Evolutionary conservation across 768 basidiomycete genomes (phyloP), one percentile per base, ranked within the genome.

Genomic region (Hirschioporus abietinus): DNA sequence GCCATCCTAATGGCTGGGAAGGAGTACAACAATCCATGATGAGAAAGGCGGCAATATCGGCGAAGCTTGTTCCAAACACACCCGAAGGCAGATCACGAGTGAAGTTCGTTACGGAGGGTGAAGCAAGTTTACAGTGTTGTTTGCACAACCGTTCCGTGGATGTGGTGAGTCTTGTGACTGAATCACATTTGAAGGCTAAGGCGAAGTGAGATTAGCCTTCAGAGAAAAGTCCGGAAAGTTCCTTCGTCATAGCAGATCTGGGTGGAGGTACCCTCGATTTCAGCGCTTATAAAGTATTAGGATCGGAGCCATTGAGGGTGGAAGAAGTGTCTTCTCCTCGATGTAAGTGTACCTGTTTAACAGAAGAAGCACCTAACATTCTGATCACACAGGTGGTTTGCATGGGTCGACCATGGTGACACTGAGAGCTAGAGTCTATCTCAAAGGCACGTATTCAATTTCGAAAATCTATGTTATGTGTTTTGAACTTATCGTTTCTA

Each of bases 1-100:
- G 82, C 0, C 87, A 88, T 69, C 88, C 88, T 5, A 88, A 88
- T 68, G 87, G 85, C 0, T 89, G 88, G 88, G 87, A 84, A 68
- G 85, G 85, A 0, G 74, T 72, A 0, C 88, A 89, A 70, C 88
- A 89, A 68, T 76, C 75, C 25, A 77, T 81, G 70, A 85, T 89
- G 76, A 82, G 88, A 3, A 73, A 74, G 25, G 88, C 87, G 0
- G 85, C 85, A 0, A 75, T 82, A 1, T 66, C 72, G 23, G 87
- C 85, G 0, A 84, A 84, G 8, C 77, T 89, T 24, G 76, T 89
- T 12, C 74, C 80, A 0, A 74, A 82, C 63, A 78, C 73, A 0
- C 66, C 71, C 0, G 74, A 74, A 15, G 82, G 79, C 0, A 81
- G 79, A 34, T 72, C 76, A 2, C 81, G 85, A 0, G 70, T 88